phyloP scores from a whole-genome alignment of 139 green algal genomes.

The Zygnema cylindricum region DNA sequence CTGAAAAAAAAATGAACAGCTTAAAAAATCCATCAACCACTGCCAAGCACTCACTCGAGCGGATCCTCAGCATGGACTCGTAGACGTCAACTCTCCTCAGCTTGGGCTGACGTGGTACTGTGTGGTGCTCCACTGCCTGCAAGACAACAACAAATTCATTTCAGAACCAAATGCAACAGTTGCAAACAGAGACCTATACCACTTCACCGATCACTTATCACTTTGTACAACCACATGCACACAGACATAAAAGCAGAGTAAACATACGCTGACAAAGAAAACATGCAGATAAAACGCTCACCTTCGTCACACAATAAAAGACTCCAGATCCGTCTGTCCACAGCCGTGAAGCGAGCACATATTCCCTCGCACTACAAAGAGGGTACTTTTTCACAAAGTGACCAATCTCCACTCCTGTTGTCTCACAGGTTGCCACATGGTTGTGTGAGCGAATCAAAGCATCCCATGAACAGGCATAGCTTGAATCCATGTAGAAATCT shows the following conservation, averaged over 20 bases:
- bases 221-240: too few species aligned
- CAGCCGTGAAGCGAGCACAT: slow-evolving; percentile 51
- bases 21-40: too few species aligned
- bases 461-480: slow-evolving; percentile 25
- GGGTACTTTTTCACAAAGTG: slow-evolving; percentile 57
- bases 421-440: slow-evolving; percentile 30
- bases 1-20: too few species aligned
- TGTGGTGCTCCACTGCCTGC: slow-evolving; percentile 22
- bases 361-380: slow-evolving; percentile 41
- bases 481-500: slow-evolving; percentile 52
- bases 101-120: slow-evolving; percentile 5
- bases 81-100: slow-evolving; percentile 35
- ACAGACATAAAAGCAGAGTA: too few species aligned
- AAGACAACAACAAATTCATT: background rate
- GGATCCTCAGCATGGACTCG: slow-evolving; percentile 28
- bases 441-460: slow-evolving; percentile 4
- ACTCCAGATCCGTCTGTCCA: background rate
- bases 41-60: slow-evolving; percentile 1
- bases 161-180: background rate
- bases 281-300: too few species aligned
- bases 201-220: too few species aligned
- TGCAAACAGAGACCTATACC: too few species aligned
- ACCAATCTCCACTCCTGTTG: slow-evolving; percentile 26
- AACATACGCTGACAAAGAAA: too few species aligned
- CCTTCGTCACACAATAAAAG: slow-evolving; percentile 51